Evolutionary conservation across 805 yeast species (phyloP), one percentile per base, ranked within the genome.

Genomic region (Kockiozyma suomiensis): DNA sequence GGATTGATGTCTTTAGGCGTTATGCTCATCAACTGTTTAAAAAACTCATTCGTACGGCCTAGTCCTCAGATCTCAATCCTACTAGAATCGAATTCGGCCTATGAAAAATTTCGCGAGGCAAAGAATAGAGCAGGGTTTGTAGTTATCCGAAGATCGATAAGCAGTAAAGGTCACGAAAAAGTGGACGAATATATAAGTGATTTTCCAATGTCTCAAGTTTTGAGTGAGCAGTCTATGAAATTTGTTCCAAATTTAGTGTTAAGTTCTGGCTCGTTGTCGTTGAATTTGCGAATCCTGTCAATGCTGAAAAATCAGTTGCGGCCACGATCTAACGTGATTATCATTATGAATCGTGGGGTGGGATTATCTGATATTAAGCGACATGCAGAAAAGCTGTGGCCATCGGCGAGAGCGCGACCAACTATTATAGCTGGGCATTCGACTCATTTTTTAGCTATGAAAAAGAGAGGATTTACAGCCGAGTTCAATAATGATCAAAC

Each of bases 351-450:
- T 25, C 33, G 30, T n/a, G 51, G 51, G 4, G 41, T 48, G 6
- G 51, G 51, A 33, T 48, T 48, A 33, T 48, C 51, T 17, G 51
- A 48, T 15, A 48, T 48, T 23, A 48, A 48, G 19, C 40, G 51
- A 48, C 17, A 32, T 35, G 41, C 23, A 4, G 51, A 48, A 12
- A 32, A 35, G 28, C 19, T 48, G 21, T 48, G 51, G 51, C 51
- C 51, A 30, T 48, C 41, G 17, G 41, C 51, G 4, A 32, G 51
- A 19, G 33, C 51, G 1, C 51, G 51, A 21, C 51, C 51, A n/a
- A 48, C 51, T 13, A 32, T 48, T 15, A 21, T 48, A 7, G 51
- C 51, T 5, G 51, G 51, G 2, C 51, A 48, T 17, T 28, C 38
- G 30, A 48, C 51, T 21, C 51, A 48, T 33, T 48, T 48, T 48